Percentiles rank a stretch among this genome's conserved stretches.
Conservation (phyloP, 2,329 filamentous ascomycete genomes). For the Ustilaginoidea virens region DNA sequence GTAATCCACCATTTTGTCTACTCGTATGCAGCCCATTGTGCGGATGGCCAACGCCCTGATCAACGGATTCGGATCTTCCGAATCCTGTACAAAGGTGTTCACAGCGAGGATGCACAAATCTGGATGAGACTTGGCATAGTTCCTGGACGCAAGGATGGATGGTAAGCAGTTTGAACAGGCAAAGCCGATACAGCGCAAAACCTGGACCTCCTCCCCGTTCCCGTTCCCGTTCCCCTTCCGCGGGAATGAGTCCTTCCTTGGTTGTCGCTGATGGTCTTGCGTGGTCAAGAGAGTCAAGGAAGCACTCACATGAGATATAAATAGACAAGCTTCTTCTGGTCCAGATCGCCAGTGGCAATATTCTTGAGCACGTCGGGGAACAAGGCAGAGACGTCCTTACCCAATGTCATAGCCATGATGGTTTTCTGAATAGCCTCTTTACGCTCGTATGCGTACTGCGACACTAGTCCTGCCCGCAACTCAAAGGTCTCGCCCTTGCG, state of each 20-base stretch:
- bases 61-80: conserved; percentile 93
- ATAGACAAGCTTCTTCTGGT: conserved; percentile 99
- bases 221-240: too few species aligned
- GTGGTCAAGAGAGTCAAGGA: background rate
- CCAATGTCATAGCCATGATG: conserved; percentile 99
- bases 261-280: background rate
- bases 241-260: too few species aligned
- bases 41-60: conserved; percentile 89
- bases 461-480: conserved; percentile 85
- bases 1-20: conserved; percentile 99
- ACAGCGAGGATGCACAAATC: conserved; percentile 97
- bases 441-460: conserved; percentile 97
- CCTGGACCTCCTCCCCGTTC: too few species aligned
- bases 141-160: conserved; percentile 39
- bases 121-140: conserved; percentile 97
- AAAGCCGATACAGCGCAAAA: too few species aligned
- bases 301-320: conserved; percentile 71
- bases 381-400: conserved; percentile 93
- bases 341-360: conserved; percentile 83
- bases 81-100: conserved; percentile 98
- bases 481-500: conserved; percentile 98
- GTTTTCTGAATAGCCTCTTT: conserved; percentile 99
- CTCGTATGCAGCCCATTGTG: conserved; percentile 96
- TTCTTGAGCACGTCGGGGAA: conserved; percentile 99
- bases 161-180: background rate